Evolutionary conservation across 2,329 filamentous ascomycete species (phyloP), one percentile per base, ranked within the genome.

Genomic region (Xylaria digitata): DNA sequence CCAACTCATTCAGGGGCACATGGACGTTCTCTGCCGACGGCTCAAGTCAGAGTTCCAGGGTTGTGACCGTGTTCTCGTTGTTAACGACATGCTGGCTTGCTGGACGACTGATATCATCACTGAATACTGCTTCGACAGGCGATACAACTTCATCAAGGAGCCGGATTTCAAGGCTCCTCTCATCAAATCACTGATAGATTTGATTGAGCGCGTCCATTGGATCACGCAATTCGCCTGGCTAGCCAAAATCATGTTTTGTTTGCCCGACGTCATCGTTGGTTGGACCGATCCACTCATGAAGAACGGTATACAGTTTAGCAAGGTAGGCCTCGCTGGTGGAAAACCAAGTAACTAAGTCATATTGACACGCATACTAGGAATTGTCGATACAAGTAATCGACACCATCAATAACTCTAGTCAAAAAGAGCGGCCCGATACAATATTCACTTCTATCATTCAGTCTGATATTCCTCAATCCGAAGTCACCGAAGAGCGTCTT

Each of bases 111-210:
- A 61, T 11, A 53, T 61, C 17, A 34, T 61, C 8, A 34, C 9
- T 9, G 57, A 53, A 19, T 61, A 61, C 5, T 61, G 46, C 26
- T 53, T 61, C n/a, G 57, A 53, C 7, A 43, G 37, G 23, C n/a
- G 6, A 21, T 53, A 61, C 37, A 23, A 61, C 11, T 61, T 61
- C 23, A 53, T 61, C 11, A 23, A 15, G 9, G 26, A 61, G 23
- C 21, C 46, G 42, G 40, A 61, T 45, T 61, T 61, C 37, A 42
- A 53, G 34, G 17, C 48, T 45, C 15, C n/a, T 11, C 6, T 61
- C 21, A 37, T 45, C 1, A 5, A 34, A 19, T 43, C 57, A 0
- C 6, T 52, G 5, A 23, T 53, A 1, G 48, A 61, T 19, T 23
- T 53, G 3, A 43, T 61, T 3, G 57, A 61, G 2, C 34, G 17